Evolutionary conservation across 306 rosid genomes (phyloP).

Genomic region (Corylus americana): DNA sequence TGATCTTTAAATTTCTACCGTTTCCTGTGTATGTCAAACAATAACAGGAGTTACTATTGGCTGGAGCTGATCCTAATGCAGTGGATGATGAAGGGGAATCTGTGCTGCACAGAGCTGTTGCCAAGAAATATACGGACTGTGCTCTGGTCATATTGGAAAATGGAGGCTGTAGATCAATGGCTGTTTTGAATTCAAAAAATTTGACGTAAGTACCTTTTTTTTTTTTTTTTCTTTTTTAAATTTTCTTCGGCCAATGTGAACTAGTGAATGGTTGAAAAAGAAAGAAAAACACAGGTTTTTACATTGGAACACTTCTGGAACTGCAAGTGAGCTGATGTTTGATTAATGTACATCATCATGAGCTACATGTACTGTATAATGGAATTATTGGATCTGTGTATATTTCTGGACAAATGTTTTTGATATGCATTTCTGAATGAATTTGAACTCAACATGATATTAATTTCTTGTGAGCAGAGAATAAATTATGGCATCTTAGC

Average conservation of each 20-base stretch:
- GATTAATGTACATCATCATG: background rate
- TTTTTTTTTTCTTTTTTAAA: no score
- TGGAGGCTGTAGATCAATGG: conserved; percentile 97
- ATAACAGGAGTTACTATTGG: conserved; percentile 82
- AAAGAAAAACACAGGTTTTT: background rate
- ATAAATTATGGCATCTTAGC: background rate
- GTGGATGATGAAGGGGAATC: conserved; percentile 98
- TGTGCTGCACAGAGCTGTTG: conserved; percentile 87
- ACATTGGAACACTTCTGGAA: background rate
- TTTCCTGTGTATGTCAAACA: conserved; percentile 24
- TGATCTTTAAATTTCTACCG: conserved; percentile 22
- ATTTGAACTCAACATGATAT: background rate
- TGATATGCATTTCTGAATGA: no score
- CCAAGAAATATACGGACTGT: conserved; percentile 92
- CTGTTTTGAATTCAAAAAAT: conserved; percentile 71
- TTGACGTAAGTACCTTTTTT: conserved; percentile 64
- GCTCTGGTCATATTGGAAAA: conserved; percentile 91
- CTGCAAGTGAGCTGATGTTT: background rate
- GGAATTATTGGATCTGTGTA: background rate
- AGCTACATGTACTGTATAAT: background rate
- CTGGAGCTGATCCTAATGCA: conserved; percentile 97
- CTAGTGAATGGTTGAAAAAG: background rate
- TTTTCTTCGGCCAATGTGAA: background rate
- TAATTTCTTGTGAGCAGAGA: background rate
- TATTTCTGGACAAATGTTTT: background rate